Evolutionary conservation across 1,284 basidiomycete genomes (phyloP), one percentile per base, ranked within the genome.

Genomic region (Schizophyllum amplum): DNA sequence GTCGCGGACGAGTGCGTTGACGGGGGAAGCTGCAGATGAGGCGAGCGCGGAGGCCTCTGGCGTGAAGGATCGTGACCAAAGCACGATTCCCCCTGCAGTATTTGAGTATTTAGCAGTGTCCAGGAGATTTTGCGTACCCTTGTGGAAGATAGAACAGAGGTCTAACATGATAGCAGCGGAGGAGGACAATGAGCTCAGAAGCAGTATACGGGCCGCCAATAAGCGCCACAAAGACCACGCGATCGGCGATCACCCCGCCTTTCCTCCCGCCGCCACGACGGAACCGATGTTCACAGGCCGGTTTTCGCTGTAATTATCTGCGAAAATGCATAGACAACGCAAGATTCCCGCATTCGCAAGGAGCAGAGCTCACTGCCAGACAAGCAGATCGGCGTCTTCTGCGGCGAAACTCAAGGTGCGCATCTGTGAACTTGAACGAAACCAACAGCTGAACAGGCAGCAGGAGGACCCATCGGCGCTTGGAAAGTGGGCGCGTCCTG

Each of bases 61-160:
- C 0, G 92, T 94, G 72, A 94, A 97, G 1, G 92, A 94, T 59
- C 87, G 84, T 22, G 90, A 92, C 93, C 93, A 98, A 33, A 98
- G 79, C 42, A 98, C 88, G 57, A 96, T 76, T 27, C 94, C 94
- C 62, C 94, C 94, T 94, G 66, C 13, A 57, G 61, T 53, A 59
- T 51, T 17, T 51, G 46, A 48, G 46, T 55, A 33, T 51, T 27
- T 55, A 21, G 24, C 23, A 46, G 27, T 53, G 5, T 53, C 9
- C 15, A 25, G 21, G 46, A 5, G 22, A 47, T 33, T 9, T 15
- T n/a, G 56, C 61, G 52, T 61, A 87, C 91, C 91, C 78, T 91
- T 91, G 71, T 94, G 91, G 11, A 89, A 92, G 67, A 94, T 93
- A 52, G 91, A 93, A 68, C 91, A 89, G 70, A 91, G 87, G 70